Evolutionary conservation across 495 filamentous ascomycete genomes (phyloP).

Genomic region (Aspergillus leporis): DNA sequence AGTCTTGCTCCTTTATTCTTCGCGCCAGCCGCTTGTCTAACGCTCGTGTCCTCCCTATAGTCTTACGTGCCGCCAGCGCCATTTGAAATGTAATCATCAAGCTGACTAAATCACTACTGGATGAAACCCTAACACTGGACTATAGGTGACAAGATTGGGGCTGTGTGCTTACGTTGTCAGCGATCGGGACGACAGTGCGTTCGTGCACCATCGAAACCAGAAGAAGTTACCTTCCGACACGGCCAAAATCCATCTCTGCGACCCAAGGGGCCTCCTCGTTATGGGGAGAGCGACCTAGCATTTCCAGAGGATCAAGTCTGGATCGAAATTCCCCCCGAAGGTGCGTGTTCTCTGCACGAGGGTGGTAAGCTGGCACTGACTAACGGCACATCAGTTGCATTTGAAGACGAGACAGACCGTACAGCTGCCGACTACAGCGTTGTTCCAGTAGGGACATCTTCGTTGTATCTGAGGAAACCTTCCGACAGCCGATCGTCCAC

Average conservation of each 20-base stretch:
- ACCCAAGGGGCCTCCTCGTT: conserved; percentile 42
- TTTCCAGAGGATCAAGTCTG: conserved; percentile 44
- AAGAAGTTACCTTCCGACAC: conserved; percentile 46
- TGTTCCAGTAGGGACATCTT: conserved; percentile 23
- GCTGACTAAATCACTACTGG: not conserved
- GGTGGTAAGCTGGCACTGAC: not conserved
- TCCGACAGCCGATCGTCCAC: conserved; percentile 30
- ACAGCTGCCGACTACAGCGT: conserved; percentile 45
- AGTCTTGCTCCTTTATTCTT: not conserved
- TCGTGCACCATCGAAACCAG: conserved; percentile 40
- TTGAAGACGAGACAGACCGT: conserved; percentile 46
- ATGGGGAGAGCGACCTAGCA: conserved; percentile 42
- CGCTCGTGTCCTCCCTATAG: conserved; percentile 19
- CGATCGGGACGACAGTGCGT: conserved; percentile 46
- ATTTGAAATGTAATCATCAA: conserved; percentile 42
- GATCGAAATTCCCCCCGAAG: conserved; percentile 33
- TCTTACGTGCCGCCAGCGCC: conserved; percentile 49
- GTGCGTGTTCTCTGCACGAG: conserved; percentile 20
- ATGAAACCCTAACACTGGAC: conserved; percentile 10
- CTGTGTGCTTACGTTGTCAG: conserved; percentile 43
- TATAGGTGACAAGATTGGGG: conserved; percentile 44
- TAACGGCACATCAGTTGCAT: conserved; percentile 29
- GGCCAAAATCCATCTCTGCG: conserved; percentile 46
- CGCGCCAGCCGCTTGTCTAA: conserved; percentile 10
- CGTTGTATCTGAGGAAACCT: conserved; percentile 24